Conservation (phyloP, 2,329 filamentous ascomycete species). For the Colletotrichum filicis region DNA sequence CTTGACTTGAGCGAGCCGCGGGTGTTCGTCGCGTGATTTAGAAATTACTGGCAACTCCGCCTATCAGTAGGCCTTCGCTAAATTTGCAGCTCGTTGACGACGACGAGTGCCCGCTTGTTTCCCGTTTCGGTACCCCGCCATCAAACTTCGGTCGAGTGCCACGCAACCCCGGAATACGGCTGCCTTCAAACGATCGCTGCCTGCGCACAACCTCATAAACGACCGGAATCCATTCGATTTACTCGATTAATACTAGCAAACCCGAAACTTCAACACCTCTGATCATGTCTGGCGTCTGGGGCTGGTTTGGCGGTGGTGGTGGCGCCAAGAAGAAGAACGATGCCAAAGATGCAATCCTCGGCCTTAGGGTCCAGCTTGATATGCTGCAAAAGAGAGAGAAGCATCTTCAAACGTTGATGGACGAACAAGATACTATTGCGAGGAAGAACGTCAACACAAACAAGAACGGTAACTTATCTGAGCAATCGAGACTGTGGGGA, state of each 20-base stretch:
- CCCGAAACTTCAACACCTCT: conserved; percentile 22
- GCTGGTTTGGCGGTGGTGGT: conserved; percentile 90
- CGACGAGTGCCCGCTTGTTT: conserved; percentile 26
- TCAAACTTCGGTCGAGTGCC: conserved; percentile 34
- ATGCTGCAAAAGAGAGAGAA: conserved; percentile 98
- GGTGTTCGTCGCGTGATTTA: conserved; percentile 22
- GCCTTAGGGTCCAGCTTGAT: conserved; percentile 87
- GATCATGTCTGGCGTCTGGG: conserved; percentile 77
- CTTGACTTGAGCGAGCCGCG: conserved; percentile 18
- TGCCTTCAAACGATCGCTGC: conserved; percentile 27
- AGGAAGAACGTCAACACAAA: conserved; percentile 89
- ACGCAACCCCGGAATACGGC: conserved; percentile 32
- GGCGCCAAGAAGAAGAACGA: conserved; percentile 80
- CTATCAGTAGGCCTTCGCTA: neutral
- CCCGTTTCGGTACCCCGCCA: conserved; percentile 34
- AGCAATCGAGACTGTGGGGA: neutral
- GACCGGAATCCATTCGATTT: neutral
- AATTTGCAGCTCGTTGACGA: conserved; percentile 15
- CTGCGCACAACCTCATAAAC: conserved; percentile 23
- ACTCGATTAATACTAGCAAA: neutral
- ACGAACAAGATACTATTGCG: conserved; percentile 89
- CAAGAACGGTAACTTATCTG: conserved; percentile 79
- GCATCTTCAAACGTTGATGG: conserved; percentile 91
- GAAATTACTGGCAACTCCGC: neutral
- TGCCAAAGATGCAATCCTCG: conserved; percentile 96